Percentiles rank a stretch among this genome's conserved stretches.
phyloP scores from a whole-genome alignment of 768 basidiomycete species.

The Leccinum fibrillosum region DNA sequence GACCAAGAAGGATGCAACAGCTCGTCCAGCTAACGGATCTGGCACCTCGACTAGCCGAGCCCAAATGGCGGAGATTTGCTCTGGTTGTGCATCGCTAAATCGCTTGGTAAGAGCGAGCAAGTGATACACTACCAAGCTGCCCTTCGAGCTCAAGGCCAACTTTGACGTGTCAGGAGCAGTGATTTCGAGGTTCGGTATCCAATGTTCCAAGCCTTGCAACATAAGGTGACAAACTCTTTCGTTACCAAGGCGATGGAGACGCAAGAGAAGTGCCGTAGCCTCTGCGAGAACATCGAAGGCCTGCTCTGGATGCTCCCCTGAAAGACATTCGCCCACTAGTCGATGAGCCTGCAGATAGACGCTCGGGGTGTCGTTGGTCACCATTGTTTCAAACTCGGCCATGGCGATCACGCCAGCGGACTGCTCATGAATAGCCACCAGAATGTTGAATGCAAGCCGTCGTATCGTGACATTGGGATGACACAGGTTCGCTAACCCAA shows the following conservation, averaged over 20 bases:
- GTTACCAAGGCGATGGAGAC: slow-evolving; percentile 50
- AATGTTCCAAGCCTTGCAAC: slow-evolving; percentile 77
- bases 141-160: slow-evolving; percentile 38
- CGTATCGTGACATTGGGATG: slow-evolving; percentile 65
- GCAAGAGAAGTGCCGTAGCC: slow-evolving; percentile 69
- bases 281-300: slow-evolving; percentile 65
- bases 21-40: slow-evolving; percentile 70
- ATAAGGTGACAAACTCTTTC: slow-evolving; percentile 54
- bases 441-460: slow-evolving; percentile 71
- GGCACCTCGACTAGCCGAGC: slow-evolving; percentile 70
- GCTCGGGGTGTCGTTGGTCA: slow-evolving; percentile 68
- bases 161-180: slow-evolving; percentile 44
- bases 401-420: slow-evolving; percentile 64
- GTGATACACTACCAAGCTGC: slow-evolving; percentile 68
- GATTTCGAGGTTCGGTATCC: slow-evolving; percentile 71
- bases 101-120: slow-evolving; percentile 80
- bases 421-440: slow-evolving; percentile 70
- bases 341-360: slow-evolving; percentile 81
- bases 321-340: slow-evolving; percentile 72
- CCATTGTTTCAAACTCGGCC: slow-evolving; percentile 68
- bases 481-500: slow-evolving; percentile 83
- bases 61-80: slow-evolving; percentile 81
- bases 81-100: slow-evolving; percentile 69
- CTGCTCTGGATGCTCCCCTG: slow-evolving; percentile 69
- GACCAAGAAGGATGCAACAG: slow-evolving; percentile 76